phyloP scores from a whole-genome alignment of 1,284 basidiomycete genomes.

The Apiotrichum mycotoxinovorans region DNA sequence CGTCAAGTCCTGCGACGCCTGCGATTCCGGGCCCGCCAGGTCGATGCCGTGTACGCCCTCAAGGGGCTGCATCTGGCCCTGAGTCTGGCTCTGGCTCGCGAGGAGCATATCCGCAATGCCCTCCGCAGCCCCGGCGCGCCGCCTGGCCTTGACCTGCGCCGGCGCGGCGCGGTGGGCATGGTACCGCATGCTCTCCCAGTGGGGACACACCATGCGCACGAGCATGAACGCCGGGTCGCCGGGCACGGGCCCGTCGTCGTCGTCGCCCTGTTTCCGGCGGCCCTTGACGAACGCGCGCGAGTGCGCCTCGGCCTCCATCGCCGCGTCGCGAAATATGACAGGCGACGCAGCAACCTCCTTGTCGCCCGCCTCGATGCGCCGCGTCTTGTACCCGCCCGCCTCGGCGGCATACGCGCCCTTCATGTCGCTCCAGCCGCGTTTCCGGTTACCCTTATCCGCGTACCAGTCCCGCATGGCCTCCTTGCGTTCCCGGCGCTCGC shows the following conservation, averaged over 20 bases:
- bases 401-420: too few relatives aligned
- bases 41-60: too few relatives aligned
- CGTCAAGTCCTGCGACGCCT: neutral
- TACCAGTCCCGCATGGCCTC: neutral
- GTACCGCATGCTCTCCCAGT: constrained; percentile 25
- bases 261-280: neutral
- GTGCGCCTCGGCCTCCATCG: neutral
- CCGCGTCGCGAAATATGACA: neutral
- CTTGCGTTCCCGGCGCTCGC: constrained; percentile 2
- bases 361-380: neutral
- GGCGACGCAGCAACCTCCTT: neutral
- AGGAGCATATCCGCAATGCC: neutral
- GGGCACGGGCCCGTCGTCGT: constrained; percentile 4
- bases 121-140: neutral
- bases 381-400: neutral
- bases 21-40: too few relatives aligned
- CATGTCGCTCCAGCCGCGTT: too few relatives aligned
- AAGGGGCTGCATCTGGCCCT: too few relatives aligned
- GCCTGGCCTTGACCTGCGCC: neutral
- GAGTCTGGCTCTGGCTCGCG: too few relatives aligned
- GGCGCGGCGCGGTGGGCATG: neutral
- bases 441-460: neutral
- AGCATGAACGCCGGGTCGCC: constrained; percentile 30
- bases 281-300: neutral
- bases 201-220: constrained; percentile 32